Evolutionary conservation across 306 rosid genomes (phyloP).

Genomic region (Pyrus communis): DNA sequence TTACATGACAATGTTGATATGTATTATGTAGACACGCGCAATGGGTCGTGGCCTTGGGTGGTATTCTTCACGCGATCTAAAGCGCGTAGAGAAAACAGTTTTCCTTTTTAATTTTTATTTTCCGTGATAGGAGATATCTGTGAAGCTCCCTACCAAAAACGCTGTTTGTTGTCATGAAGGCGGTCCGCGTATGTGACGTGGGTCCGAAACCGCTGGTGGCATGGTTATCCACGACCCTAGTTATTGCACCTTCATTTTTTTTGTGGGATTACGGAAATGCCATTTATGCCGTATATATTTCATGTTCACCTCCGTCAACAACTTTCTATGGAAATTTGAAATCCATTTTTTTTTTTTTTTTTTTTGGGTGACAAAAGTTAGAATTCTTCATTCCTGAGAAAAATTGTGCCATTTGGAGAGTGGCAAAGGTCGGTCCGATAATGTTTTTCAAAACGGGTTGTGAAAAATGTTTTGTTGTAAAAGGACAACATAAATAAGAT

Average conservation of each 20-base stretch:
- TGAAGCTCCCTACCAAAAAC: constrained; percentile 4
- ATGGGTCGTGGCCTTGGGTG: background rate
- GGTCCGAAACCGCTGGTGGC: constrained; percentile 6
- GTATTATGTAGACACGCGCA: background rate
- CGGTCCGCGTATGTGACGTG: background rate
- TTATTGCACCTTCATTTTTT: background rate
- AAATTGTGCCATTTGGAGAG: too few relatives aligned
- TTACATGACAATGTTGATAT: background rate
- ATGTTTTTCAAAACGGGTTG: too few relatives aligned
- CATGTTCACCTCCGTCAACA: too few relatives aligned
- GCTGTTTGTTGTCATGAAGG: background rate
- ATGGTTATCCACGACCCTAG: background rate
- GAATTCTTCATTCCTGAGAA: too few relatives aligned
- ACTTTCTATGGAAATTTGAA: too few relatives aligned
- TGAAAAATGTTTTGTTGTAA: too few relatives aligned
- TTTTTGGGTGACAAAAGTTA: too few relatives aligned
- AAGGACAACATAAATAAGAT: too few relatives aligned
- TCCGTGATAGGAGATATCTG: background rate
- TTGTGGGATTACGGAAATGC: background rate
- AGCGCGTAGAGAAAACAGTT: constrained; percentile 1
- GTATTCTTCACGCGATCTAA: background rate
- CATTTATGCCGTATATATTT: background rate
- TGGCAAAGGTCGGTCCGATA: too few relatives aligned
- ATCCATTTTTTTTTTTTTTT: too few relatives aligned
- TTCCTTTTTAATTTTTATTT: background rate